A percentile compares a stretch with the other conserved stretches of the same genome.
Conservation (phyloP, 2,329 filamentous ascomycete genomes). For the Cytospora paraplurivora region DNA sequence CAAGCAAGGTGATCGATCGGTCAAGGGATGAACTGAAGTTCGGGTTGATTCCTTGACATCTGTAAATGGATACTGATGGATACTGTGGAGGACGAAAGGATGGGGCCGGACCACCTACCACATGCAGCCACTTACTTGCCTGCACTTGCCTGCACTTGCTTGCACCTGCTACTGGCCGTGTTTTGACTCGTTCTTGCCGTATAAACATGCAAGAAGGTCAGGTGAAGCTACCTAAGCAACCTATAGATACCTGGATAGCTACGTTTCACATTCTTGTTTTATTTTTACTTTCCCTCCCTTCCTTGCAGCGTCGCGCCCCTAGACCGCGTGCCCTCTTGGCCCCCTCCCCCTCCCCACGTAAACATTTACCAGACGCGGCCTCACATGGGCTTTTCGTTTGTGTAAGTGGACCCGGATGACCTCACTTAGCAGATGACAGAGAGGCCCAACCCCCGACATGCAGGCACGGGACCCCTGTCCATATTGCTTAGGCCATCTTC, state of each 20-base stretch:
- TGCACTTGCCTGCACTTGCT: too few relatives aligned
- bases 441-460: background rate
- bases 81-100: slow-evolving; percentile 22
- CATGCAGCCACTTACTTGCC: background rate
- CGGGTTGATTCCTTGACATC: slow-evolving; percentile 14
- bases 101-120: slow-evolving; percentile 9
- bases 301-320: background rate
- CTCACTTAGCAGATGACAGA: background rate
- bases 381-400: background rate
- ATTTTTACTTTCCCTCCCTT: background rate
- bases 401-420: background rate
- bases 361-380: too few relatives aligned
- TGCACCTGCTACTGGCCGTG: too few relatives aligned
- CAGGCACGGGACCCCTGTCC: background rate
- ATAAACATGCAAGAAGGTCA: too few relatives aligned
- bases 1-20: background rate
- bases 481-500: background rate
- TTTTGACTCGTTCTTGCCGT: too few relatives aligned
- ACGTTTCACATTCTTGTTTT: background rate
- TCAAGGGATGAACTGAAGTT: slow-evolving; percentile 13
- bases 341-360: too few relatives aligned
- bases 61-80: slow-evolving; percentile 8
- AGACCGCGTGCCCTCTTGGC: background rate
- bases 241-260: too few relatives aligned
- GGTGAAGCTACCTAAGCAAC: too few relatives aligned